Evolutionary conservation across 345 rosid species (phyloP).

Genomic region (Balakata baccata): DNA sequence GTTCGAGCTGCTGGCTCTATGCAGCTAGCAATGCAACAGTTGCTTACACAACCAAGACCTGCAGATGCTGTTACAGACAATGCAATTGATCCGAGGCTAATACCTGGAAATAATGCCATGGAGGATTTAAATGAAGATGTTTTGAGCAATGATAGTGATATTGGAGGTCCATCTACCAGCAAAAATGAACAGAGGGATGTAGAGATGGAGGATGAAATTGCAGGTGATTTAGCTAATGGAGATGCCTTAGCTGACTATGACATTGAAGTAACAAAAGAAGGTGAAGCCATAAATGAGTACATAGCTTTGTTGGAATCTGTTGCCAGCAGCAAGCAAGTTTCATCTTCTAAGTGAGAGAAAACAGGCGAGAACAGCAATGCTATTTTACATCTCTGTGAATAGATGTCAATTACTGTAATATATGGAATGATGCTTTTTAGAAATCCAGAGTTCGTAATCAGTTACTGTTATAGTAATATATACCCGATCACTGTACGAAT

Average conservation of each 20-base stretch:
- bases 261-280: conserved; percentile 64
- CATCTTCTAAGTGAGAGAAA: conserved; percentile 13
- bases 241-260: conserved; percentile 77
- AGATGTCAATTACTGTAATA: no score
- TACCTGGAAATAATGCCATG: background rate
- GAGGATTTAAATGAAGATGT: conserved; percentile 10
- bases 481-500: no score
- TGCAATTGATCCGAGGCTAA: conserved; percentile 12
- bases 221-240: conserved; percentile 45
- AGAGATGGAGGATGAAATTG: conserved; percentile 74
- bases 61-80: conserved; percentile 14
- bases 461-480: no score
- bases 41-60: conserved; percentile 36
- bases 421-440: no score
- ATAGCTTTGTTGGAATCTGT: conserved; percentile 52
- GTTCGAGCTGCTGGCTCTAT: conserved; percentile 47
- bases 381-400: no score
- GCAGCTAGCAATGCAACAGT: conserved; percentile 48
- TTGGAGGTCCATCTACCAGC: conserved; percentile 23
- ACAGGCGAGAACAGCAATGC: background rate
- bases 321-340: conserved; percentile 23
- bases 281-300: conserved; percentile 69
- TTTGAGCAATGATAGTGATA: conserved; percentile 20
- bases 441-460: no score
- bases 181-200: conserved; percentile 48